Evolutionary conservation across 305 asterid genomes (phyloP).

Genomic region (Fraxinus greggii): DNA sequence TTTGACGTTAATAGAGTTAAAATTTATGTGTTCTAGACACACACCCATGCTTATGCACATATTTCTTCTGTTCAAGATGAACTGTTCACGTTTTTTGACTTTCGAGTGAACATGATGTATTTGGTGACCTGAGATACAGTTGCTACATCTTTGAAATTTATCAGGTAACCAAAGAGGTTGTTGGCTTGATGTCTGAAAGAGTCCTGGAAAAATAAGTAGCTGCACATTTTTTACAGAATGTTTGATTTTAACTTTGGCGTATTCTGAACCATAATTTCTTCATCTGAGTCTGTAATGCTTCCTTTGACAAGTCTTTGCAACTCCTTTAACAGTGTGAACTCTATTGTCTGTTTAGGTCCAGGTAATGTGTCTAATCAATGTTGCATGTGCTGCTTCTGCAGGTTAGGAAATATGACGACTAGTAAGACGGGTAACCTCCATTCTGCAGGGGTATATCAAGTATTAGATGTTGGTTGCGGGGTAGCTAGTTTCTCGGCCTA

Average conservation of each 20-base stretch:
- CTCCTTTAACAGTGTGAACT: not conserved
- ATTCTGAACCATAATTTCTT: not conserved
- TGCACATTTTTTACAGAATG: not conserved
- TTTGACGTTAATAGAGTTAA: not conserved
- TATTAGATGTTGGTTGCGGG: slow-evolving; percentile 89
- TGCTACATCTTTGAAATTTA: not conserved
- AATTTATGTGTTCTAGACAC: not conserved
- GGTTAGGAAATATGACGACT: slow-evolving; percentile 91
- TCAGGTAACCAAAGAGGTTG: not conserved
- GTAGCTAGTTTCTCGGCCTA: slow-evolving; percentile 98
- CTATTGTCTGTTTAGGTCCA: not conserved
- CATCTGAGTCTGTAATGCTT: not conserved
- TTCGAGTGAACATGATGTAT: not conserved
- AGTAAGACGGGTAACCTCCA: slow-evolving; percentile 62
- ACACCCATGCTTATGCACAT: not conserved
- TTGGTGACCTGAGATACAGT: not conserved
- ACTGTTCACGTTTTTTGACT: not conserved
- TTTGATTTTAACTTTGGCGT: not conserved
- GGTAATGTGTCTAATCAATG: slow-evolving; percentile 3
- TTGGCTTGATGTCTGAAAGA: not conserved
- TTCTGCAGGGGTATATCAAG: slow-evolving; percentile 75
- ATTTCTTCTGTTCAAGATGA: not conserved
- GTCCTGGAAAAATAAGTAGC: not conserved
- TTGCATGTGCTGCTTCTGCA: slow-evolving; percentile 31
- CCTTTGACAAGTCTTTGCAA: not conserved